Evolutionary conservation across 2,329 filamentous ascomycete species (phyloP), one percentile per base, ranked within the genome.

Genomic region (Fusarium torulosum): DNA sequence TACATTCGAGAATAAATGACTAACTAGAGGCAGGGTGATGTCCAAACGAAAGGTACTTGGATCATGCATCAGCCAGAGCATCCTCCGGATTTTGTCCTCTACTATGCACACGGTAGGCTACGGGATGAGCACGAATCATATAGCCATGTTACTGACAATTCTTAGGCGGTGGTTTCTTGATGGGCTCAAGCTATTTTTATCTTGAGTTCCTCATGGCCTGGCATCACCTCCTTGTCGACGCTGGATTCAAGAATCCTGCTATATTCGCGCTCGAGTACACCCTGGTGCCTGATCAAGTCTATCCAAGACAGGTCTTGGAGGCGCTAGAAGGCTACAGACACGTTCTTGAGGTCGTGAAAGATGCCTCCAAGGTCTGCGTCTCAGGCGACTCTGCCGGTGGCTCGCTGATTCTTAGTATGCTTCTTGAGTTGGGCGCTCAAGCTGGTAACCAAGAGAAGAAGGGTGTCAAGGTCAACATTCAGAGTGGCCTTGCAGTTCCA

Each of bases 121-220:
- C 14, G 15, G 42, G 37, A 19, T 25, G n/a, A 6, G 31, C 38
- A 9, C 15, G 13, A 4, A 17, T 37, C 11, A 29, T 43, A 23
- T 31, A 37, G 31, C 20, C 41, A 35, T 44, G 17, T 60, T 21
- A 21, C 70, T 65, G 44, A 56, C 25, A 42, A 9, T 50, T 52
- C 35, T 19, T 40, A 91, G 89, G 91, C 17, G 93, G 93, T 21
- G 93, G 93, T 1, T 96, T 96, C 76, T 87, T 88, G 8, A 92
- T 96, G 89, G 93, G 93, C 4, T 93, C 91, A 14, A 83, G 86
- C 19, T 91, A 91, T 79, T 96, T 96, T 77, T 96, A 96, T 76
- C 85, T 94, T 35, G 93, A 96, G 73, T 96, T 95, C 69, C 83
- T 96, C 4, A 81, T 95, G 53, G 86, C 88, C 10, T 93, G 90